Conservation (phyloP, 1,139 yeast species). For the Scheffersomyces illinoinensis region DNA sequence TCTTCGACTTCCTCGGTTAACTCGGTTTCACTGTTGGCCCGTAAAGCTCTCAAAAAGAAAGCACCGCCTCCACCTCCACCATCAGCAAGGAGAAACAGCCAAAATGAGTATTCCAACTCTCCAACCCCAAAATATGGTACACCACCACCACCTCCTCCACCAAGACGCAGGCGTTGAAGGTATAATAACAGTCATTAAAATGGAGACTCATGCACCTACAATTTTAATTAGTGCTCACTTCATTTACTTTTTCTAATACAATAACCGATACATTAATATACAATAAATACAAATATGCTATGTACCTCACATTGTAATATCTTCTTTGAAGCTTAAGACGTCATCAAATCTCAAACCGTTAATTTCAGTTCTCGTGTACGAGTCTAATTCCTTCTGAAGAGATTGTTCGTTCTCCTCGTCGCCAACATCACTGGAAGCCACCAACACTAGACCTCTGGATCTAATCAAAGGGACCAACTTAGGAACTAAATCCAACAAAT, state of each 20-base stretch:
- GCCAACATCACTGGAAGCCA: constrained; percentile 54
- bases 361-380: constrained; percentile 54
- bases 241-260: neutral
- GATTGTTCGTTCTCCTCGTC: constrained; percentile 32
- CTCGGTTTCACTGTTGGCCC: constrained; percentile 22
- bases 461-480: constrained; percentile 74
- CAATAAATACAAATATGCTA: neutral
- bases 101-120: neutral
- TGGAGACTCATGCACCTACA: neutral
- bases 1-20: constrained; percentile 17
- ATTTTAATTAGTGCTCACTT: neutral
- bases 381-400: constrained; percentile 39
- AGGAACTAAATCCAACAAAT: constrained; percentile 71
- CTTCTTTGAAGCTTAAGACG: constrained; percentile 68
- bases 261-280: neutral
- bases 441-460: constrained; percentile 78
- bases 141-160: constrained; percentile 18
- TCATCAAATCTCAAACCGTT: constrained; percentile 74
- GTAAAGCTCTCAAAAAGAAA: constrained; percentile 33
- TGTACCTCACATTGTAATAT: constrained; percentile 55
- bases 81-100: neutral
- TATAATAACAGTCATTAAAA: neutral
- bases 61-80: constrained; percentile 48
- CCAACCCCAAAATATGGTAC: constrained; percentile 1
- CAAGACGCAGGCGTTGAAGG: constrained; percentile 13